A percentile compares a stretch with the other conserved stretches of the same genome.
Evolutionary conservation across 768 basidiomycete species (phyloP).

Genomic region (Tulasnella sp.): DNA sequence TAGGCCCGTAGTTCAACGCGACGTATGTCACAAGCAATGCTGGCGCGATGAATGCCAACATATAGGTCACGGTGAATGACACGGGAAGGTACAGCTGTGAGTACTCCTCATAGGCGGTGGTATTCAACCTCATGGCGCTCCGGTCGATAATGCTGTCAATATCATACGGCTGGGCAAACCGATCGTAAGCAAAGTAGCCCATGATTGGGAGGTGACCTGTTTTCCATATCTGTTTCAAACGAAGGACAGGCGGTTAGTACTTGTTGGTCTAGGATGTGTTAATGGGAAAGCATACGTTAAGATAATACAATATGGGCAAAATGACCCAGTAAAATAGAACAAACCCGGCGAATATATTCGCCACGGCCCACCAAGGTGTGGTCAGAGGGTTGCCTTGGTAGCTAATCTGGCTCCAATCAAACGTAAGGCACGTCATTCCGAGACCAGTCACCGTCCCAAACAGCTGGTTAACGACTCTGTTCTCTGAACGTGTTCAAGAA

Average conservation of each 20-base stretch:
- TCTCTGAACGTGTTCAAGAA: constrained; percentile 10
- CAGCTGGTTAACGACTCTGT: background rate
- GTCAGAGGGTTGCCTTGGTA: background rate
- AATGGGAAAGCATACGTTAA: background rate
- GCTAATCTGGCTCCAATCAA: background rate
- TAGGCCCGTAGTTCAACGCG: background rate
- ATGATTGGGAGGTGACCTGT: background rate
- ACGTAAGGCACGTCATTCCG: background rate
- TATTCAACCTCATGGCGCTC: background rate
- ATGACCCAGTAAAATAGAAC: background rate
- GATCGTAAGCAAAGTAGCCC: background rate
- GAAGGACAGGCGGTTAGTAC: background rate
- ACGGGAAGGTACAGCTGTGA: background rate
- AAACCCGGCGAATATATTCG: background rate
- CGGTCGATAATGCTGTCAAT: background rate
- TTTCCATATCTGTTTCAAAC: constrained; percentile 27
- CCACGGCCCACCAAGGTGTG: background rate
- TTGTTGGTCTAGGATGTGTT: constrained; percentile 31
- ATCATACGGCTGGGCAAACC: background rate
- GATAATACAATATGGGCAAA: background rate
- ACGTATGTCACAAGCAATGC: background rate
- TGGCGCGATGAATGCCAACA: background rate
- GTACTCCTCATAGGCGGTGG: background rate
- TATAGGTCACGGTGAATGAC: background rate
- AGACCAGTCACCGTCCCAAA: background rate